phyloP scores from a whole-genome alignment of 176 grass and related monocot genomes.

The Oryza glaberrima region DNA sequence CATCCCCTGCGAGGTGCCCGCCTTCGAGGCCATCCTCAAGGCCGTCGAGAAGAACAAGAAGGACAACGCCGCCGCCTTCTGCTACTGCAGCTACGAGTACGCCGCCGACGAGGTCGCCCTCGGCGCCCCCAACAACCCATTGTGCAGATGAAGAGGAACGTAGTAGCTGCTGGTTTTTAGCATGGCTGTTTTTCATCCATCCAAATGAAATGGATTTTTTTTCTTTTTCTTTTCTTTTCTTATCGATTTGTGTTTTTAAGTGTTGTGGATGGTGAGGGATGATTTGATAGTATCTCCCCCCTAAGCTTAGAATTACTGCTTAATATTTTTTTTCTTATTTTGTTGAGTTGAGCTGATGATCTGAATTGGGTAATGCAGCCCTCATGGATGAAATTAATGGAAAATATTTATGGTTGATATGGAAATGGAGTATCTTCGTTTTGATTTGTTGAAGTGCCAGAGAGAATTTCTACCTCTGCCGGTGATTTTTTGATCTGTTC shows the following conservation, averaged over 20 bases:
- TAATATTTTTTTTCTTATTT: not conserved
- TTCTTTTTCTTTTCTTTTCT: not conserved
- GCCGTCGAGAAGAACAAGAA: conserved; percentile 63
- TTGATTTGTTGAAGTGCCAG: not conserved
- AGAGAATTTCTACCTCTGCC: not conserved
- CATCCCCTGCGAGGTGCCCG: conserved; percentile 71
- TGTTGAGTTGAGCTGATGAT: not conserved
- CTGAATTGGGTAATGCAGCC: conserved; percentile 44
- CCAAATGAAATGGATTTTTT: not conserved
- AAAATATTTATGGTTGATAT: conserved; percentile 24
- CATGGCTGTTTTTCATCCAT: not conserved
- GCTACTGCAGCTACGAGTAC: conserved; percentile 62
- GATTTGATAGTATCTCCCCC: conserved; percentile 63
- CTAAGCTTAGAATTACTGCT: conserved; percentile 32
- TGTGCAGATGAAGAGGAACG: conserved; percentile 48
- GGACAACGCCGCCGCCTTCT: conserved; percentile 39
- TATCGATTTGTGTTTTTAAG: not conserved
- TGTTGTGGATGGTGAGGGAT: conserved; percentile 54
- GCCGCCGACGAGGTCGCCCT: conserved; percentile 29
- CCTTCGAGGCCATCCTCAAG: conserved; percentile 60
- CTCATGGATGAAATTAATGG: conserved; percentile 21
- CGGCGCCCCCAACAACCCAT: conserved; percentile 49
- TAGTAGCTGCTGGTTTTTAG: not conserved
- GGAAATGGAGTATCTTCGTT: conserved; percentile 29
- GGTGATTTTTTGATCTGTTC: not conserved